Evolutionary conservation across 1,139 yeast species (phyloP), one percentile per base, ranked within the genome.

Genomic region (Saccharomyces pastorianus): DNA sequence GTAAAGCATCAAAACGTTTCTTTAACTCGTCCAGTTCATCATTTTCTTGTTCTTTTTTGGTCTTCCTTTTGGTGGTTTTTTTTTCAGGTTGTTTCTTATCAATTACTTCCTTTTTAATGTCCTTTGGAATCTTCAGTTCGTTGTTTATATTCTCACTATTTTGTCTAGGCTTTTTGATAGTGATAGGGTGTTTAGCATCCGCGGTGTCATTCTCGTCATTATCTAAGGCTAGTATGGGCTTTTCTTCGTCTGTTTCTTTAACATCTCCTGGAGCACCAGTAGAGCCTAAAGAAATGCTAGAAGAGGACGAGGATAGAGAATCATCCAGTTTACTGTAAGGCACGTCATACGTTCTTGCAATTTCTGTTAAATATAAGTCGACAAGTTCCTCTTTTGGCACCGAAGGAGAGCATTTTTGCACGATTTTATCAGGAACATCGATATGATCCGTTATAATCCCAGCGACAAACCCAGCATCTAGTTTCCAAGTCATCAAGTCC

Each of bases 331-430:
- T 84, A 49, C 88, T 81, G 64, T 81, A 88, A 0, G 91, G 88
- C 1, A 84, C 95, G 46, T 78, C 78, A 65, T 90, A 90, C 0
- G 96, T 88, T 56, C 77, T 75, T 0, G 96, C 96, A 57, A 90
- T 89, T 64, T 90, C 97, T 55, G 80, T 74, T 58, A 90, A 73
- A 65, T 90, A 90, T 57, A 87, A 70, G 25, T 79, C 76, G 1
- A 89, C 95, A 56, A 89, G 74, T 27, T 78, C 82, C 47, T 76
- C 78, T 4, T 78, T 71, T 0, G 96, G 96, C 2, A 95, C 83
- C 51, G 79, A 82, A 2, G 85, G 80, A 25, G 78, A 74, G 59
- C 95, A 82, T 57, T 93, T 73, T 51, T 77, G 77, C 23, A 78
- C 62, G 3, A 90, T 81, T 67, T 85, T 85, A 13, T 78, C 82